These are phyloP conservation scores for Platismatia glauca DNA, from an alignment of 495 filamentous ascomycete species.

Conservation along the genomic window DNA sequence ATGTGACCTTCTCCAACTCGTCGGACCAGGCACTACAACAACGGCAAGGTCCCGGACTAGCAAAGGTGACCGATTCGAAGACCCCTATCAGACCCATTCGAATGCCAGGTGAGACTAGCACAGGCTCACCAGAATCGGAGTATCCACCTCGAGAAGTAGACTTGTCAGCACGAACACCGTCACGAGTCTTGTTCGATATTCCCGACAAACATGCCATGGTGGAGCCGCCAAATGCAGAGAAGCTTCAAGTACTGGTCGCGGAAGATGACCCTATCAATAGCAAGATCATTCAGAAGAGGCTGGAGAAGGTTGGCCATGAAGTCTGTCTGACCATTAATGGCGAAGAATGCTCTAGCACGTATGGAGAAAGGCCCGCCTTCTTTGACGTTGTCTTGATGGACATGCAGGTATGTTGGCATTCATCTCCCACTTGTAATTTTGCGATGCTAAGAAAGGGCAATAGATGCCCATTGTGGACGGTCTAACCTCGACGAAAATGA, in stretches of 20 bases:
- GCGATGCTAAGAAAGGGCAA: constrained; percentile 13
- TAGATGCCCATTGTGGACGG: constrained; percentile 95
- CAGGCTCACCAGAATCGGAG: constrained; percentile 9
- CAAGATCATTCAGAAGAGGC: constrained; percentile 73
- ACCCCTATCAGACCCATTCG: constrained; percentile 26
- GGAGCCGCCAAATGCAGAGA: constrained; percentile 27
- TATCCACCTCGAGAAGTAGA: constrained; percentile 5
- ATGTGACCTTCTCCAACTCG: neutral
- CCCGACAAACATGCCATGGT: constrained; percentile 13
- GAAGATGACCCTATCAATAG: constrained; percentile 93
- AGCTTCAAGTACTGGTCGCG: constrained; percentile 65
- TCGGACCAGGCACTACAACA: constrained; percentile 10
- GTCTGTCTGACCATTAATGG: constrained; percentile 73
- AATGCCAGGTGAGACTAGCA: constrained; percentile 23
- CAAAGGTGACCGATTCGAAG: constrained; percentile 22
- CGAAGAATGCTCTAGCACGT: constrained; percentile 70
- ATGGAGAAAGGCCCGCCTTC: constrained; percentile 44
- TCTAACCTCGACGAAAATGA: constrained; percentile 70
- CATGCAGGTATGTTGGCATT: constrained; percentile 60
- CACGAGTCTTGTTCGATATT: constrained; percentile 23
- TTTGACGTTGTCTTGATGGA: constrained; percentile 96
- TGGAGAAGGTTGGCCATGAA: constrained; percentile 70
- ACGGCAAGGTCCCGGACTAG: constrained; percentile 23
- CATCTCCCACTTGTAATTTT: neutral
- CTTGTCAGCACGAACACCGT: constrained; percentile 10